phyloP scores from a whole-genome alignment of 345 rosid species.

The Syzygium jambos region DNA sequence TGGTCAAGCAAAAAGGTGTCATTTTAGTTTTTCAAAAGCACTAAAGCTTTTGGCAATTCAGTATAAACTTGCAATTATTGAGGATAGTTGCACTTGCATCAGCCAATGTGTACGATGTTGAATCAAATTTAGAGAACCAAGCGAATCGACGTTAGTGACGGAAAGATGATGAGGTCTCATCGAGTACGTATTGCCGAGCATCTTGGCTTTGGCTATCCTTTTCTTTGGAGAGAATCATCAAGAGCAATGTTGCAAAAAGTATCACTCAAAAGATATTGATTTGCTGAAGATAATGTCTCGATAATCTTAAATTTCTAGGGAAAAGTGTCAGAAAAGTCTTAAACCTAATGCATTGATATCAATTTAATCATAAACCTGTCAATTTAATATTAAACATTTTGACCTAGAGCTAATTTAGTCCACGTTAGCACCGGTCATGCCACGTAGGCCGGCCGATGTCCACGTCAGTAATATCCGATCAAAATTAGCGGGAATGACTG shows the following conservation, averaged over 20 bases:
- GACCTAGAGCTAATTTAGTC: no score
- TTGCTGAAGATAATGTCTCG: neutral
- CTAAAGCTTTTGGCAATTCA: neutral
- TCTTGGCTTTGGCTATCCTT: neutral
- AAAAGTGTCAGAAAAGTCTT: no score
- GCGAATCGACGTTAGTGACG: neutral
- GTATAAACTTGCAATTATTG: neutral
- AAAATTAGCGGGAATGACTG: no score
- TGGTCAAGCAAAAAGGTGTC: neutral
- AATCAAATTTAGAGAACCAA: neutral
- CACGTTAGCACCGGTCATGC: no score
- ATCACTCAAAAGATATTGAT: neutral
- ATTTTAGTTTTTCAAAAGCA: neutral
- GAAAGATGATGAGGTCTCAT: neutral
- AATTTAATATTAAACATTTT: neutral
- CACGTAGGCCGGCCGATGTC: no score
- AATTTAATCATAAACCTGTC: fast-evolving
- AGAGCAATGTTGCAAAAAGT: neutral
- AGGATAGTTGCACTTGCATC: neutral
- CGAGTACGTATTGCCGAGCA: neutral
- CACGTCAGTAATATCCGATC: no score
- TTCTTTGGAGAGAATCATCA: neutral
- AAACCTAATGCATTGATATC: fast-evolving
- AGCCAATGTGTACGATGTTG: neutral
- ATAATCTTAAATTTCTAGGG: fast-evolving